These are phyloP conservation scores for Neobulgaria alba DNA, from an alignment of 2,329 filamentous ascomycete genomes.

Conservation along the genomic window DNA sequence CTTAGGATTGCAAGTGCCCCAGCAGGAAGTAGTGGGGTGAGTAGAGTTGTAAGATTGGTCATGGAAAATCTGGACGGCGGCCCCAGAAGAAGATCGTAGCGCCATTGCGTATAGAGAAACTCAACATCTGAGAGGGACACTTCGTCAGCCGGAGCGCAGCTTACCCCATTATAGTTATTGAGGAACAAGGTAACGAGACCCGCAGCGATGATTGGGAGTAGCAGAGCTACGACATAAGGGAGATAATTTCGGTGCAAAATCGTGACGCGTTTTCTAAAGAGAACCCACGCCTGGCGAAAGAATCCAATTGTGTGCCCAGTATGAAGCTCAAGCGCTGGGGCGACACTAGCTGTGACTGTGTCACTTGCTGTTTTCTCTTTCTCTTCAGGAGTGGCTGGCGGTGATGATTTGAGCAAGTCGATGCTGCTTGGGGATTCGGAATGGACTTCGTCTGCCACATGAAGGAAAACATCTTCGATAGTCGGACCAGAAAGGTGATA, in stretches of 20 bases:
- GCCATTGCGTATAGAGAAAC: constrained; percentile 13
- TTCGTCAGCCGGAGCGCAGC: constrained; percentile 43
- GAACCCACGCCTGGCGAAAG: constrained; percentile 58
- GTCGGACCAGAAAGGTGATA: constrained; percentile 85
- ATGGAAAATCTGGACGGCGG: constrained; percentile 35
- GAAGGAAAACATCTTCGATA: constrained; percentile 87
- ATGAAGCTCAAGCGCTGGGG: constrained; percentile 43
- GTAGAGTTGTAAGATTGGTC: constrained; percentile 15
- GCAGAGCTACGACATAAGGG: constrained; percentile 63
- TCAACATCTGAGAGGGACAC: constrained; percentile 33
- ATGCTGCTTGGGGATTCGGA: constrained; percentile 34
- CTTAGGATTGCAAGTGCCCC: neutral
- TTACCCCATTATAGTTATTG: constrained; percentile 41
- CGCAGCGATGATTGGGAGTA: constrained; percentile 72
- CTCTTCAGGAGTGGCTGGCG: neutral
- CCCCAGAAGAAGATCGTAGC: constrained; percentile 32
- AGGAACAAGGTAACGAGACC: constrained; percentile 74
- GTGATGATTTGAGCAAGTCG: constrained; percentile 5
- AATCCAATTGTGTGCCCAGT: constrained; percentile 65
- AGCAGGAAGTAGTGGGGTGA: constrained; percentile 14
- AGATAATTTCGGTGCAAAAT: constrained; percentile 73
- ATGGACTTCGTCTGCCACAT: constrained; percentile 71
- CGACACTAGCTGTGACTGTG: constrained; percentile 4
- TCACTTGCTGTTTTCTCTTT: constrained; percentile 20
- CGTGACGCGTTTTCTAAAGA: constrained; percentile 70